phyloP scores from a whole-genome alignment of 116 monocot species.

The Zostera marina region DNA sequence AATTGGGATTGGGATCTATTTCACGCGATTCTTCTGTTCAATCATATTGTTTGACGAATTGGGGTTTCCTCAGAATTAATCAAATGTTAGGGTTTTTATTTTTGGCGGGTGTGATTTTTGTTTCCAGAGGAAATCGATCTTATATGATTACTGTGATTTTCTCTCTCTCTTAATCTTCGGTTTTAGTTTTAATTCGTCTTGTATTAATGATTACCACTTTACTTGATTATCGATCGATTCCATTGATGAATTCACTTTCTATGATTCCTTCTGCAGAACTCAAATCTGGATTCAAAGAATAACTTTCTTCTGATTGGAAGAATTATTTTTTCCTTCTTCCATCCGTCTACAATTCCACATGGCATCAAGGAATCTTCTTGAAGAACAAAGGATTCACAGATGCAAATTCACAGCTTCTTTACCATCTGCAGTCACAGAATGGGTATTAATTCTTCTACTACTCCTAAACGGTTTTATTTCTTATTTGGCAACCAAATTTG shows the following conservation, averaged over 20 bases:
- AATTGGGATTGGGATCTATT: too few relatives aligned
- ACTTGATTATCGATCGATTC: too few relatives aligned
- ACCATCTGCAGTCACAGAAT: conserved; percentile 59
- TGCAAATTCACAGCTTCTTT: conserved; percentile 25
- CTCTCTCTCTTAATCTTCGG: too few relatives aligned
- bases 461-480: conserved; percentile 44
- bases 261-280: background rate
- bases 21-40: too few relatives aligned
- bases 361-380: conserved; percentile 4
- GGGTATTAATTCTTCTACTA: conserved; percentile 67
- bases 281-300: background rate
- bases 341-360: conserved; percentile 8
- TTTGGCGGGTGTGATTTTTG: background rate
- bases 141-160: too few relatives aligned
- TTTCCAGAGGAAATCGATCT: background rate
- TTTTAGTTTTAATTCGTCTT: too few relatives aligned
- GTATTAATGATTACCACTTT: too few relatives aligned
- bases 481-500: conserved; percentile 54
- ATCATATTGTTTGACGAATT: background rate
- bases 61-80: background rate
- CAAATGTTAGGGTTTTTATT: background rate
- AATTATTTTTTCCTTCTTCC: background rate
- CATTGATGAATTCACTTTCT: background rate
- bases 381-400: conserved; percentile 1
- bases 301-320: background rate